phyloP scores from a whole-genome alignment of 2,329 filamentous ascomycete species.

The Fusarium nematophilum region DNA sequence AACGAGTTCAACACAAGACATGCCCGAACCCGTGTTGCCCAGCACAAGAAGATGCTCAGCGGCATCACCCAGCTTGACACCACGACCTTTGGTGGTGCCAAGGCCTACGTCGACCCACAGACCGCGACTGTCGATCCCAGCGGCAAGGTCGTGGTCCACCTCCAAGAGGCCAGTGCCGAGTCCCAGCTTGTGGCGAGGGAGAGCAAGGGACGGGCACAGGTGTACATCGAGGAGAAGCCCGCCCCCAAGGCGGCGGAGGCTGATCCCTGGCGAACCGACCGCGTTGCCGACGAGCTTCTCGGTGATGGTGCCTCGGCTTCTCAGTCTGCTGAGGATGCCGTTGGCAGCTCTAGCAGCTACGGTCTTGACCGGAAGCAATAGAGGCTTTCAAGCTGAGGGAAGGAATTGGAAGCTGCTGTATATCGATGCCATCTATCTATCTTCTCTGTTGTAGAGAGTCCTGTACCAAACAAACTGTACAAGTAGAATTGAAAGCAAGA shows the following conservation, averaged over 20 bases:
- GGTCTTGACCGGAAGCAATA: conserved; percentile 47
- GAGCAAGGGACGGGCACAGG: conserved; percentile 49
- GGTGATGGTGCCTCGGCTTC: conserved; percentile 15
- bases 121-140: conserved; percentile 60
- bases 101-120: conserved; percentile 62
- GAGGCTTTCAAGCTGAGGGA: conserved; percentile 18
- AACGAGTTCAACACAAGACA: conserved; percentile 54
- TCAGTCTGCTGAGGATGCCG: conserved; percentile 59
- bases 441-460: conserved; percentile 32
- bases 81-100: conserved; percentile 62
- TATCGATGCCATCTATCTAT: conserved; percentile 41
- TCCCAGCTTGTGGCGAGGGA: conserved; percentile 61
- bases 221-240: conserved; percentile 47
- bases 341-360: conserved; percentile 53
- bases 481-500: conserved; percentile 46
- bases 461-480: conserved; percentile 48
- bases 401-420: conserved; percentile 31
- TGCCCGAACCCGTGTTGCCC: conserved; percentile 23
- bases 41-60: conserved; percentile 43
- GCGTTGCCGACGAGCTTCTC: conserved; percentile 47
- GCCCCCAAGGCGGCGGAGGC: conserved; percentile 17
- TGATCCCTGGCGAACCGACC: conserved; percentile 37
- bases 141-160: conserved; percentile 60
- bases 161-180: conserved; percentile 54
- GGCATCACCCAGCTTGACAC: conserved; percentile 60